These are phyloP conservation scores for Lasiosphaeriaceae sp. DNA, from an alignment of 495 filamentous ascomycete species.

Conservation along the genomic window DNA sequence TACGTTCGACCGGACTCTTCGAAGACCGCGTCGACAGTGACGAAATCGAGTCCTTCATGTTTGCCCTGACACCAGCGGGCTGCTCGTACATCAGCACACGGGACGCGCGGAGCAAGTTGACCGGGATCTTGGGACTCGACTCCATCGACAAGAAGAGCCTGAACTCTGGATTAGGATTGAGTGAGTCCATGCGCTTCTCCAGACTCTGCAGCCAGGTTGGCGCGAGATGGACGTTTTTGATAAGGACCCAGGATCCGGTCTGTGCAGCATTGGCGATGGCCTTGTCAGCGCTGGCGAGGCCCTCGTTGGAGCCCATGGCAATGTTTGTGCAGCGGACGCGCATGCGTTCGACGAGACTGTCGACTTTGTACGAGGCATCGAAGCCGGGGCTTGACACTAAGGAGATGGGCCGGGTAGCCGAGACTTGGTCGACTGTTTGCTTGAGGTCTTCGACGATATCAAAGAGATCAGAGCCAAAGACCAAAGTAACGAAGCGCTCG, in stretches of 20 bases:
- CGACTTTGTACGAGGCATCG: conserved; percentile 98
- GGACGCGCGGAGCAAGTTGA: conserved; percentile 90
- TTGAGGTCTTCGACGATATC: conserved; percentile 80
- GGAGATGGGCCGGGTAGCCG: conserved; percentile 78
- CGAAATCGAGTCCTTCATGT: conserved; percentile 96
- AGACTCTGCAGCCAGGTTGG: conserved; percentile 94
- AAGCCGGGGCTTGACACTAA: conserved; percentile 94
- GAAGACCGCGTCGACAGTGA: conserved; percentile 71
- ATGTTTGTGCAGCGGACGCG: conserved; percentile 86
- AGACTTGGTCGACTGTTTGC: conserved; percentile 79
- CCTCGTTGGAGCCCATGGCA: conserved; percentile 97
- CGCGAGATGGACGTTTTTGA: conserved; percentile 98
- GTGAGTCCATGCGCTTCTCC: conserved; percentile 91
- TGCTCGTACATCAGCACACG: conserved; percentile 98
- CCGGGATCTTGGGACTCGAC: conserved; percentile 91
- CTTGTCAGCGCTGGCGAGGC: conserved; percentile 86
- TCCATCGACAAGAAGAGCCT: conserved; percentile 98
- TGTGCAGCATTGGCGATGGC: conserved; percentile 91
- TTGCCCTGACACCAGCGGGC: conserved; percentile 90
- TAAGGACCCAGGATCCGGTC: conserved; percentile 89
- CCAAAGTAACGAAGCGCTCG: conserved; percentile 80
- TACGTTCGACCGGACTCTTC: conserved; percentile 85
- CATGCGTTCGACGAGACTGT: conserved; percentile 82
- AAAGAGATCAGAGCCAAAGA: conserved; percentile 82
- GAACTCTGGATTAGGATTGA: conserved; percentile 94